Percentiles rank a stretch among this genome's conserved stretches.
phyloP scores from a whole-genome alignment of 495 filamentous ascomycete genomes.

The Trichoderma asperelloides region DNA sequence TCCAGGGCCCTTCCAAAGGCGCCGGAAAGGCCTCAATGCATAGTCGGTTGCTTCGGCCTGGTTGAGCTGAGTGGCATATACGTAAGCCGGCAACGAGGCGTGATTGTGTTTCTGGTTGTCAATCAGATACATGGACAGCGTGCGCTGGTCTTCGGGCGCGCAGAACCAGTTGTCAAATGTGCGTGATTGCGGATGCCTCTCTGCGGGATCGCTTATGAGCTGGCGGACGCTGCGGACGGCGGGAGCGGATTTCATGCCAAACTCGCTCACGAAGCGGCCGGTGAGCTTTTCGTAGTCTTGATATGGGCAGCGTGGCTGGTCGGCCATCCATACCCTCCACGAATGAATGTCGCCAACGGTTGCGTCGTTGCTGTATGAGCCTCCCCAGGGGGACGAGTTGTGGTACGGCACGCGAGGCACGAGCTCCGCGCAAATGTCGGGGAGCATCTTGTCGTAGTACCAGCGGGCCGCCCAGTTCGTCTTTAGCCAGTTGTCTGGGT shows the following conservation, averaged over 20 bases:
- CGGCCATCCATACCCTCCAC: constrained; percentile 83
- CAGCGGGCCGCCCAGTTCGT: constrained; percentile 86
- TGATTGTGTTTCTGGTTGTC: constrained; percentile 53
- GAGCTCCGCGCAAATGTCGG: constrained; percentile 50
- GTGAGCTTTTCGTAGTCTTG: constrained; percentile 65
- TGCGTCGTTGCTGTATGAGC: constrained; percentile 51
- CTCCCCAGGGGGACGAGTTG: constrained; percentile 69
- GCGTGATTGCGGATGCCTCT: constrained; percentile 62
- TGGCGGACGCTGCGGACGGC: constrained; percentile 57
- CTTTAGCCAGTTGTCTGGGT: constrained; percentile 69
- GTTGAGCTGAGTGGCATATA: constrained; percentile 69
- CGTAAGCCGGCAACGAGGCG: constrained; percentile 49
- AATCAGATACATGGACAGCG: constrained; percentile 63
- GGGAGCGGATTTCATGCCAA: constrained; percentile 76
- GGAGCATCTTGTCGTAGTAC: constrained; percentile 87
- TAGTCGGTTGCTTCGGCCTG: constrained; percentile 69
- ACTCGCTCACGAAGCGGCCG: constrained; percentile 73
- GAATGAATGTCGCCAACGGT: constrained; percentile 75
- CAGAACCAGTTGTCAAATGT: constrained; percentile 78
- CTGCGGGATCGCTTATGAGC: constrained; percentile 44
- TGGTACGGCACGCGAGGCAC: constrained; percentile 67
- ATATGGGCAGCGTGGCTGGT: constrained; percentile 63
- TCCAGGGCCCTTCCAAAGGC: constrained; percentile 58
- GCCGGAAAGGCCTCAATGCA: constrained; percentile 68
- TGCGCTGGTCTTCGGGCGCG: constrained; percentile 63